phyloP scores from a whole-genome alignment of 768 basidiomycete genomes.

The Lyophyllum shimeji region DNA sequence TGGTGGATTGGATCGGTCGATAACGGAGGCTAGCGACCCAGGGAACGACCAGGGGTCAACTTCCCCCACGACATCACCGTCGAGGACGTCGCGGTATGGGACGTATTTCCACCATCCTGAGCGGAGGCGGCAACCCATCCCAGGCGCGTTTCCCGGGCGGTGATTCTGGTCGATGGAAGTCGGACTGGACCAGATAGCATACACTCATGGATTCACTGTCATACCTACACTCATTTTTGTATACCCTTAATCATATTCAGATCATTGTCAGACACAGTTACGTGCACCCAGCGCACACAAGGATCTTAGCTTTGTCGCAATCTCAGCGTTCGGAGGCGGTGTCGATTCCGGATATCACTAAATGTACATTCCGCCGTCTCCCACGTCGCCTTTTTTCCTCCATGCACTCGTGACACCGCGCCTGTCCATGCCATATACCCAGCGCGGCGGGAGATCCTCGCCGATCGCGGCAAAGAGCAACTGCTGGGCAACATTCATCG shows the following conservation, averaged over 20 bases:
- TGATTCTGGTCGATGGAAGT: conserved; percentile 1
- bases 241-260: conserved; percentile 15
- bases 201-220: neutral
- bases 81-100: conserved; percentile 57
- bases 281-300: neutral
- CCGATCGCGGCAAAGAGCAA: conserved; percentile 35
- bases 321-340: neutral
- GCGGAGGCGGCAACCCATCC: conserved; percentile 53
- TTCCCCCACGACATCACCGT: conserved; percentile 31
- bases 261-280: too few relatives aligned
- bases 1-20: conserved; percentile 26
- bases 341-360: conserved; percentile 17
- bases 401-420: neutral
- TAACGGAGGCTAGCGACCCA: conserved; percentile 21
- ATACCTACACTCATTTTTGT: neutral
- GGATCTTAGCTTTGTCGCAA: too few relatives aligned
- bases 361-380: conserved; percentile 55
- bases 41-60: conserved; percentile 17
- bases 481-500: conserved; percentile 33
- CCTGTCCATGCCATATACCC: conserved; percentile 13
- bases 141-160: conserved; percentile 57
- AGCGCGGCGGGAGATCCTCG: conserved; percentile 19
- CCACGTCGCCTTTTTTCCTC: conserved; percentile 30
- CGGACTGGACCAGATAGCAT: neutral
- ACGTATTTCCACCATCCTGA: conserved; percentile 91